These are phyloP conservation scores for Xylaria sp. DNA, from an alignment of 2,329 filamentous ascomycete species.

Conservation along the genomic window DNA sequence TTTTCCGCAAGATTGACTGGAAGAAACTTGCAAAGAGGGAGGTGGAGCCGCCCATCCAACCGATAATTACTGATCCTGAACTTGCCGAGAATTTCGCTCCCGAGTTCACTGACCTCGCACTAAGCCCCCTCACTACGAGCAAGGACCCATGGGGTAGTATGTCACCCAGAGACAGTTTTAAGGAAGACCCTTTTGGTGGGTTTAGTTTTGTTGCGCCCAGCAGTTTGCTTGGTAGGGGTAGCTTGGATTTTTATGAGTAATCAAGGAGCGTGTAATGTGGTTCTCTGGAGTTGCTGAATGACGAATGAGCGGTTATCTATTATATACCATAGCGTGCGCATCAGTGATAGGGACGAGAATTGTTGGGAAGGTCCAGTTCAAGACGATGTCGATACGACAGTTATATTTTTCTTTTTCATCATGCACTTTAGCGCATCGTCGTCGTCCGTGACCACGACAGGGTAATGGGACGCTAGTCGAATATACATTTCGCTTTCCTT, in stretches of 20 bases:
- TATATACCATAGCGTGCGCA: neutral
- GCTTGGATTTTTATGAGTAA: slow-evolving; percentile 8
- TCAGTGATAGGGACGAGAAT: neutral
- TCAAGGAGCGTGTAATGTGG: neutral
- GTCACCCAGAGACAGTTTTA: slow-evolving; percentile 44
- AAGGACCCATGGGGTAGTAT: slow-evolving; percentile 49
- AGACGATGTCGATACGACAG: neutral
- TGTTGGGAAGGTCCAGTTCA: neutral
- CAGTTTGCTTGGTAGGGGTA: slow-evolving; percentile 52
- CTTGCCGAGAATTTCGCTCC: slow-evolving; percentile 93
- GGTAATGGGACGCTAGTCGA: neutral
- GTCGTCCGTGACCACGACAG: neutral
- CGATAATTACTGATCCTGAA: slow-evolving; percentile 93
- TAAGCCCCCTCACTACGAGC: slow-evolving; percentile 71
- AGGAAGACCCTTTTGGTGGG: slow-evolving; percentile 65
- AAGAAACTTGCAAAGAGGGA: slow-evolving; percentile 81
- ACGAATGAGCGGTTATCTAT: neutral
- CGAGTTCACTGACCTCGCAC: slow-evolving; percentile 87
- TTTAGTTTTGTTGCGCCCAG: slow-evolving; percentile 68
- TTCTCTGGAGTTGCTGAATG: neutral
- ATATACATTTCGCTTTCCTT: neutral
- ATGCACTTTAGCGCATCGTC: neutral
- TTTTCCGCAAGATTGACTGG: slow-evolving; percentile 98
- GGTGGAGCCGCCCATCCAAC: slow-evolving; percentile 85
- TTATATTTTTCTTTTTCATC: neutral